Evolutionary conservation across 2,329 filamentous ascomycete species (phyloP).

Genomic region (Apiospora marii): DNA sequence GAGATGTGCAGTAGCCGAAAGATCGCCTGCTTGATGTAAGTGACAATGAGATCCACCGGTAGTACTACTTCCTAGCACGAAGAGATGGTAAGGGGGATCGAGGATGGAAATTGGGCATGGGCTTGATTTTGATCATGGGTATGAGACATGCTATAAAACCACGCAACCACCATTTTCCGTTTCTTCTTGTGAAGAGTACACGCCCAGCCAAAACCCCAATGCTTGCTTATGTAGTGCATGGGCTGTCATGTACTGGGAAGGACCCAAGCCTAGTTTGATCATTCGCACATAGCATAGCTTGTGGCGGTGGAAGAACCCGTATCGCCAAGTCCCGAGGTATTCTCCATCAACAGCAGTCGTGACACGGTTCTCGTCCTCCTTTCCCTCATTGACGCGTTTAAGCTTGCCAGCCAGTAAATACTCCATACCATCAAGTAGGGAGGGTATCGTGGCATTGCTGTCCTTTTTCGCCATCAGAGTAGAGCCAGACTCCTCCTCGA

Average conservation of each 20-base stretch:
- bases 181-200: slow-evolving; percentile 4
- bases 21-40: slow-evolving; percentile 74
- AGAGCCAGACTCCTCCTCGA: background rate
- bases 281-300: background rate
- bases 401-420: slow-evolving; percentile 6
- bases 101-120: slow-evolving; percentile 9
- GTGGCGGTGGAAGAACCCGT: background rate
- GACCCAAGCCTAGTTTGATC: background rate
- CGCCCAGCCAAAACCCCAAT: slow-evolving; percentile 7
- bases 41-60: background rate
- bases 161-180: background rate
- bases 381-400: background rate
- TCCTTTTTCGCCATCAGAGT: background rate
- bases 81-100: background rate
- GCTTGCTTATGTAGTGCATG: background rate
- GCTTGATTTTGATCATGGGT: slow-evolving; percentile 5
- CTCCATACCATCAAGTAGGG: background rate
- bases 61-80: background rate
- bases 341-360: background rate
- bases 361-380: background rate
- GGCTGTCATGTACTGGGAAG: background rate
- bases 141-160: slow-evolving; percentile 15
- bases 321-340: background rate
- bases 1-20: slow-evolving; percentile 74
- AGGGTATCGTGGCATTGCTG: background rate